These are phyloP conservation scores for Kwoniella mangroviensis DNA, from an alignment of 768 basidiomycete species.

Conservation along the genomic window DNA sequence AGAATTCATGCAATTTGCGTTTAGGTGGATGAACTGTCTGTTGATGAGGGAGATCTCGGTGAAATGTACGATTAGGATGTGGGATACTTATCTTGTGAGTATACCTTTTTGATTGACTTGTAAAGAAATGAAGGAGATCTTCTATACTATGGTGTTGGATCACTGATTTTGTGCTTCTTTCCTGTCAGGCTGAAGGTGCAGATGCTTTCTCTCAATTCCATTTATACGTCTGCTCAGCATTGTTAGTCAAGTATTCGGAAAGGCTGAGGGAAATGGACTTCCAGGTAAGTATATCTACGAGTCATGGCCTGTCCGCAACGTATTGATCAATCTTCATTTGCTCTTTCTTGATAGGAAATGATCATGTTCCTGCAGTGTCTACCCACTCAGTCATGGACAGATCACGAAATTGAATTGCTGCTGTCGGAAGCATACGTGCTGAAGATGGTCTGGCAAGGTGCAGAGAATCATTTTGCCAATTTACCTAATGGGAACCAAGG, in stretches of 20 bases:
- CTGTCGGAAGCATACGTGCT: slow-evolving; percentile 91
- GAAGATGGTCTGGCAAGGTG: slow-evolving; percentile 58
- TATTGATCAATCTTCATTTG: not conserved
- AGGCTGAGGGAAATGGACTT: slow-evolving; percentile 96
- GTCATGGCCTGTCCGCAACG: no score
- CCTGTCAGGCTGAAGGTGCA: slow-evolving; percentile 82
- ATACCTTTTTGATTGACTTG: no score
- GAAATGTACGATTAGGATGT: slow-evolving; percentile 96
- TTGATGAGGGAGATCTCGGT: slow-evolving; percentile 98
- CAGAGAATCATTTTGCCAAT: slow-evolving; percentile 57
- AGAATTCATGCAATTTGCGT: slow-evolving; percentile 99
- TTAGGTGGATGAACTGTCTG: slow-evolving; percentile 99
- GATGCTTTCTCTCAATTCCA: slow-evolving; percentile 99
- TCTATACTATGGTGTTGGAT: not conserved
- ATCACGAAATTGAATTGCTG: slow-evolving; percentile 93
- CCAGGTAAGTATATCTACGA: slow-evolving; percentile 66
- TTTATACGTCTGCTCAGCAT: slow-evolving; percentile 95
- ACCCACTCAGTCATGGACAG: slow-evolving; percentile 78
- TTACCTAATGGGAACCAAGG: slow-evolving; percentile 31
- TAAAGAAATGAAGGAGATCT: not conserved
- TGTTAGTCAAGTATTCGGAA: slow-evolving; percentile 93
- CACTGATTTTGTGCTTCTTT: no score
- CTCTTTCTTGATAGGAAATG: slow-evolving; percentile 71
- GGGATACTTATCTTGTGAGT: slow-evolving; percentile 97
- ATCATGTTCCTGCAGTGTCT: slow-evolving; percentile 84